A percentile compares a stretch with the other conserved stretches of the same genome.
These are phyloP conservation scores for Casuarina glauca DNA, from an alignment of 306 rosid species.

Conservation along the genomic window DNA sequence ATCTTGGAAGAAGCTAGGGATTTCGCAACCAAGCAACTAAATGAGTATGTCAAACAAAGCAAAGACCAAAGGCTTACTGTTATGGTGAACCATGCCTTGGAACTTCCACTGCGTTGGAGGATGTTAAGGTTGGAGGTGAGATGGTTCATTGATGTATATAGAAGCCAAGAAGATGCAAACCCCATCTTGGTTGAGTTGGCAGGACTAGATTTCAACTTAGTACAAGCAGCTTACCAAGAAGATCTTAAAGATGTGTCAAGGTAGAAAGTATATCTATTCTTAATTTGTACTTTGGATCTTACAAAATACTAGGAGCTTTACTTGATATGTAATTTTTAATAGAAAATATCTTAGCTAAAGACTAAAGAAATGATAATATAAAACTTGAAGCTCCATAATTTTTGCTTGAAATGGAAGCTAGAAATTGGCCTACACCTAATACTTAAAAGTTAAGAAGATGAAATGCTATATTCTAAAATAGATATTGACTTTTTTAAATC, in stretches of 20 bases:
- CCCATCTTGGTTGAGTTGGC: slow-evolving; percentile 11
- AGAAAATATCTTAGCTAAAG: no score
- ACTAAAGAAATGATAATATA: no score
- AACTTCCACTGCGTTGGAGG: slow-evolving; percentile 27
- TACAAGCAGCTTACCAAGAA: slow-evolving; percentile 6
- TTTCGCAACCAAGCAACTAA: slow-evolving; percentile 7
- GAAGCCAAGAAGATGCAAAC: not conserved
- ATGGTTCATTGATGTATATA: slow-evolving; percentile 32
- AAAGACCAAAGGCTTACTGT: not conserved
- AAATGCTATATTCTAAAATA: not conserved
- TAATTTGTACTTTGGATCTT: not conserved
- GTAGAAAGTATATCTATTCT: not conserved
- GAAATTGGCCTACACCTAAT: no score
- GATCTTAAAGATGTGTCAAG: slow-evolving; percentile 13
- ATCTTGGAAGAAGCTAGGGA: slow-evolving; percentile 12
- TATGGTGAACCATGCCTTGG: slow-evolving; percentile 21
- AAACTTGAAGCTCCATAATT: no score
- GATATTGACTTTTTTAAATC: not conserved
- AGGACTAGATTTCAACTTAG: slow-evolving; percentile 10
- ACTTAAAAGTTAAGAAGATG: no score
- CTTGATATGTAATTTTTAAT: no score
- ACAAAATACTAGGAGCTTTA: no score
- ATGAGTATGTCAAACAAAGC: not conserved
- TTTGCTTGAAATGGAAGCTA: no score
- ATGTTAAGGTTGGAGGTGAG: slow-evolving; percentile 4